Conservation (phyloP, 2,329 filamentous ascomycete species). For the Aspergillus floridensis region DNA sequence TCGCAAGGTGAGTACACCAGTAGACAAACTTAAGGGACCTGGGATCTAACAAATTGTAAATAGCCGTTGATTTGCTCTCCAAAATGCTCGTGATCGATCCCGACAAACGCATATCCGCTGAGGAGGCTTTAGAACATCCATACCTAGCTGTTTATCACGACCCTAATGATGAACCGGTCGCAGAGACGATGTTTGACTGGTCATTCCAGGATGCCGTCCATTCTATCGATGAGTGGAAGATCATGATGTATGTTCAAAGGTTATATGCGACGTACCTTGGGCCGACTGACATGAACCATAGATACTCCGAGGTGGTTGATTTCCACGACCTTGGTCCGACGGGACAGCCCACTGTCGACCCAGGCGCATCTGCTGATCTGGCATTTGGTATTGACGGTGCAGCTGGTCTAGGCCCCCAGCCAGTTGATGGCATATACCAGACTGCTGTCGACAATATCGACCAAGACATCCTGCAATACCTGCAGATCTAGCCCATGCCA, state of each 20-base stretch:
- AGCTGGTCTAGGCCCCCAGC: neutral
- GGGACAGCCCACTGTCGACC: neutral
- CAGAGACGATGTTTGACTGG: constrained; percentile 98
- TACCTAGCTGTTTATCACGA: constrained; percentile 97
- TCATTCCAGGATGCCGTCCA: constrained; percentile 98
- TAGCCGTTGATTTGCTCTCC: constrained; percentile 89
- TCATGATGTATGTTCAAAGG: constrained; percentile 80
- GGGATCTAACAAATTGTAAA: neutral
- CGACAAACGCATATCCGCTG: constrained; percentile 87
- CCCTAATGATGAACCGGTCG: constrained; percentile 89
- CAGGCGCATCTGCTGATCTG: neutral
- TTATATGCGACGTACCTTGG: neutral
- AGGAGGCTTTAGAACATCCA: constrained; percentile 80
- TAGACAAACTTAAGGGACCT: neutral
- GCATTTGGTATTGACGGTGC: neutral
- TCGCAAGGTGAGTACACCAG: constrained; percentile 60
- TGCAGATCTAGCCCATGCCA: neutral
- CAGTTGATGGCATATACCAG: neutral
- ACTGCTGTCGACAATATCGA: neutral
- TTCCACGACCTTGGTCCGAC: constrained; percentile 77
- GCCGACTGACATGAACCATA: constrained; percentile 36
- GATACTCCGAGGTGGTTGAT: constrained; percentile 98
- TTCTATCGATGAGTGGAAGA: constrained; percentile 99
- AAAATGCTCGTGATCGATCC: constrained; percentile 97
- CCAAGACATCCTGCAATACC: constrained; percentile 5